A percentile compares a stretch with the other conserved stretches of the same genome.
Evolutionary conservation across 2,329 filamentous ascomycete genomes (phyloP).

Genomic region (Tolypocladium sp.): DNA sequence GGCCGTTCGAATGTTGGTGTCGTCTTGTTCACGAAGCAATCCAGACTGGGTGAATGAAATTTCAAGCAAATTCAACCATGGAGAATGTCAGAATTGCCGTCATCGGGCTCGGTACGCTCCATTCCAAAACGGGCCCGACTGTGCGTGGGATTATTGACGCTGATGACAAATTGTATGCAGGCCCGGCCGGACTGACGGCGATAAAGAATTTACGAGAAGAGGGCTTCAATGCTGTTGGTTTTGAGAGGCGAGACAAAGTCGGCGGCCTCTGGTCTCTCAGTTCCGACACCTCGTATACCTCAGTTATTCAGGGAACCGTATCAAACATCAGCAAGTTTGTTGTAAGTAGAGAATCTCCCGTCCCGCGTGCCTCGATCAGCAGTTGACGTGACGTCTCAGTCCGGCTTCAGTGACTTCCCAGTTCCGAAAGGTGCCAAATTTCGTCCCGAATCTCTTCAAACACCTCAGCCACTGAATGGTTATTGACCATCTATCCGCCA

Average conservation of each 20-base stretch:
- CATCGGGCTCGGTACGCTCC: constrained; percentile 15
- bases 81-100: constrained; percentile 10
- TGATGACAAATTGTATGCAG: not conserved
- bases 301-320: not conserved
- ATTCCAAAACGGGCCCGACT: not conserved
- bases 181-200: constrained; percentile 2
- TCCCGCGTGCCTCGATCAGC: no score
- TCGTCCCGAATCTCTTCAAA: not conserved
- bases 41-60: not conserved
- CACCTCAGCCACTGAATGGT: not conserved
- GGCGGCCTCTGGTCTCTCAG: constrained; percentile 29
- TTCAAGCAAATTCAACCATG: not conserved
- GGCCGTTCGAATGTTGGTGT: not conserved
- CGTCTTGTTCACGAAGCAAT: not conserved
- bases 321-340: constrained; percentile 6
- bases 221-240: constrained; percentile 32
- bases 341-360: not conserved
- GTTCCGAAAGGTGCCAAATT: constrained; percentile 15
- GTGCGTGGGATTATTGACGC: not conserved
- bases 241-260: constrained; percentile 29
- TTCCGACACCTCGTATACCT: not conserved
- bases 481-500: not conserved
- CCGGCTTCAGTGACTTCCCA: constrained; percentile 27
- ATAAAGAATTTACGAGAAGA: constrained; percentile 32
- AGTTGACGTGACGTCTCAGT: constrained; percentile 7